Base-by-base conservation (phyloP, 495 filamentous ascomycete species). In the Rhizodiscina lignyota region DNA sequence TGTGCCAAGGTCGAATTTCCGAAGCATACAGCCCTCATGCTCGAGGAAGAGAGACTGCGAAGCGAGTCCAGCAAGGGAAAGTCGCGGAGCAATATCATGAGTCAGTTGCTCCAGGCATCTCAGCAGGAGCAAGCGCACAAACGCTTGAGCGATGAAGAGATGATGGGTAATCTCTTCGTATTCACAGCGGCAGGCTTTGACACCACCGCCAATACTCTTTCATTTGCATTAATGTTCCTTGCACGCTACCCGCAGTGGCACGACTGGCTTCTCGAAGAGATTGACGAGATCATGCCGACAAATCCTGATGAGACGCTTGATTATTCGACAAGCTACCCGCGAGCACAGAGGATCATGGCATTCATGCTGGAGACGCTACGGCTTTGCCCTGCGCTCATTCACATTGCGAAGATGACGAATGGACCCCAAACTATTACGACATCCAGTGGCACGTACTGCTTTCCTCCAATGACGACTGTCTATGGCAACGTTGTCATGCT, bases 141-240 rank as follows among this genome's bases (percentile, higher is more conserved):
- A 13, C 13, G 13, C 39, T n/a, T 55, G 30, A 8, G 52, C 59
- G 30, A 60, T 32, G 66, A 67, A 37, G 52, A 55, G 30, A 59
- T 70, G 12, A 62, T 55, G 16, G 65, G 66, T 26, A 69, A 69
- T 32, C 58, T 72, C 16, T 74, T 68, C 34, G 51, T 64, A 3
- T 67, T 71, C 40, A 70, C 54, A 20, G 55, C 62, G 19, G 70
- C 69, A 2, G 70, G 69, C 0, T 64, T 66, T 39, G 67, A 74
- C 36, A 70, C 67, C 0, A 69, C 66, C 0, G 61, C 67, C 0
- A 66, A 63, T 29, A 66, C 57, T 1, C 49, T 72, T 20, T 57
- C 61, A 0, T 67, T 62, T 41, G 57, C 67, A 1, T 34, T 70
- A 1, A 50, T 55, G 16, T 51, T 70, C 18, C 47, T 73, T 0